Evolutionary conservation across 2,329 filamentous ascomycete species (phyloP).

Genomic region (Cladosporium sp.): DNA sequence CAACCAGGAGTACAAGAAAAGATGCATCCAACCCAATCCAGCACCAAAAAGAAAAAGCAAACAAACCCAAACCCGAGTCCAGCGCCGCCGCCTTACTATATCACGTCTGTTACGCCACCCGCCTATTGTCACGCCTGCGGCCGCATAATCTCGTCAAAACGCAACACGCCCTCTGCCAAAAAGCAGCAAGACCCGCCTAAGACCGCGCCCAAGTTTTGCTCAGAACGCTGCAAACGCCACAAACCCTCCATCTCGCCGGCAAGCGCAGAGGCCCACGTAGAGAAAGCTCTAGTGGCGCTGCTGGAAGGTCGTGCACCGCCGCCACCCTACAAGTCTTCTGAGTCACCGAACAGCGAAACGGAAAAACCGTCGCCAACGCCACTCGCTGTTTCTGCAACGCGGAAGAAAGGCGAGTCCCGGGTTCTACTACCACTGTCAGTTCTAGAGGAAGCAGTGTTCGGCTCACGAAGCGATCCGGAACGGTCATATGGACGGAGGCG

Average conservation of each 20-base stretch:
- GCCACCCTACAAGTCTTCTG: constrained; percentile 22
- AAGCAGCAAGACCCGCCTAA: constrained; percentile 31
- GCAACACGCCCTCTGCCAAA: constrained; percentile 33
- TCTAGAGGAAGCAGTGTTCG: constrained; percentile 56
- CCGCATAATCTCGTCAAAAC: constrained; percentile 49
- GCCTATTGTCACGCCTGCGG: constrained; percentile 62
- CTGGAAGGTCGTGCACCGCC: constrained; percentile 39
- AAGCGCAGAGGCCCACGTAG: constrained; percentile 53
- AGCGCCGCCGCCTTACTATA: constrained; percentile 58
- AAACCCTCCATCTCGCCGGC: constrained; percentile 50
- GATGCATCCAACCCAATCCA: constrained; percentile 16
- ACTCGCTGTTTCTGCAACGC: neutral
- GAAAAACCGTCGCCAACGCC: neutral
- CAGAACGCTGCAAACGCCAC: constrained; percentile 54
- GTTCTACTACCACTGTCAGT: constrained; percentile 53
- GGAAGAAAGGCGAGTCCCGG: constrained; percentile 54
- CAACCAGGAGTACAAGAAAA: neutral
- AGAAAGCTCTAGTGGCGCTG: constrained; percentile 50
- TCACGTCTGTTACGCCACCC: constrained; percentile 40
- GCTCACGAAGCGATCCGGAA: constrained; percentile 47
- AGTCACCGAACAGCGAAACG: constrained; percentile 35
- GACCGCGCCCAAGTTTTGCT: constrained; percentile 57
- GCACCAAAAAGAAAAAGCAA: constrained; percentile 36
- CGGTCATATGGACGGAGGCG: constrained; percentile 50
- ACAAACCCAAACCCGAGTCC: constrained; percentile 44